These are phyloP conservation scores for Noccaea caerulescens DNA, from an alignment of 345 rosid genomes.

Conservation along the genomic window DNA sequence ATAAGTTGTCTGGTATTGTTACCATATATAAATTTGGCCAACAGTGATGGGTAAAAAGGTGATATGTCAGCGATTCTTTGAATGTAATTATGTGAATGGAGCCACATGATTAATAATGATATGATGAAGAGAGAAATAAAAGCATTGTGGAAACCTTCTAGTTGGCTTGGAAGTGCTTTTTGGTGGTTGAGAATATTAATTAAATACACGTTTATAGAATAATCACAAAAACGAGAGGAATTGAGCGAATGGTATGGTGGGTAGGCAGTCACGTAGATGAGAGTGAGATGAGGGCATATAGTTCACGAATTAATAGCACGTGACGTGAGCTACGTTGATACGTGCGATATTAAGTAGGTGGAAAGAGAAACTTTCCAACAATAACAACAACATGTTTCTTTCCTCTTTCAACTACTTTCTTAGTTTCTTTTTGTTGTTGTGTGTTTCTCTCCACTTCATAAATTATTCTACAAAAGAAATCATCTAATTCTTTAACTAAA, in stretches of 20 bases:
- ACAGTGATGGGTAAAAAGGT: background rate
- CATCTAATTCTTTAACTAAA: background rate
- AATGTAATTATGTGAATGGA: background rate
- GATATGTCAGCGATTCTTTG: background rate
- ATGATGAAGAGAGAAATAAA: background rate
- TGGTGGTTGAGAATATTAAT: constrained; percentile 27
- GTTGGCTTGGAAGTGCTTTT: constrained; percentile 32
- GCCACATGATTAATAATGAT: constrained; percentile 25
- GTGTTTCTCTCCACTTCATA: constrained; percentile 35
- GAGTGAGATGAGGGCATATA: background rate
- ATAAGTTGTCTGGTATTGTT: background rate
- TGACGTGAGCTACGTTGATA: constrained; percentile 30
- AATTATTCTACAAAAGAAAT: background rate
- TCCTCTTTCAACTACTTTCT: constrained; percentile 33
- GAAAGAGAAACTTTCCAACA: constrained; percentile 26
- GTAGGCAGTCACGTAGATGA: constrained; percentile 9
- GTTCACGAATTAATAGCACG: constrained; percentile 17
- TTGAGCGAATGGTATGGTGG: constrained; percentile 25
- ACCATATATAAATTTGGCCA: background rate
- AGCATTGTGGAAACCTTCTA: constrained; percentile 10
- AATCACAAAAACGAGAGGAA: background rate
- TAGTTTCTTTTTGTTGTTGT: background rate
- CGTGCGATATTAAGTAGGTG: constrained; percentile 38
- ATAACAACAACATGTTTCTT: constrained; percentile 36
- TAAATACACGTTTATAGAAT: no score